Base-by-base conservation (phyloP, 305 asterid genomes). In the Fraxinus paxiana region DNA sequence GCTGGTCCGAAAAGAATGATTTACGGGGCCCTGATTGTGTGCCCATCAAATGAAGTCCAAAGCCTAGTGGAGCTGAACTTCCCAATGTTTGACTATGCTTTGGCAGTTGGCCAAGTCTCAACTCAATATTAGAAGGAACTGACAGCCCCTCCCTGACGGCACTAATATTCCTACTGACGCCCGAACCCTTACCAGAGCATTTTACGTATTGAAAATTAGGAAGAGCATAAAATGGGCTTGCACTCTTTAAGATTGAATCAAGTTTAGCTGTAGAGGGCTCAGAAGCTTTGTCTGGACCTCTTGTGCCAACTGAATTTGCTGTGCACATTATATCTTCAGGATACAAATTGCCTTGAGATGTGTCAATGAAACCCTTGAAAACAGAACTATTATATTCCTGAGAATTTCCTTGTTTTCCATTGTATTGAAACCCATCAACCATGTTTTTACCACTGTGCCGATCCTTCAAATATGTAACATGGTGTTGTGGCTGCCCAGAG, bases 51-150 rank as follows among this genome's bases (percentile, higher is more conserved):
- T 82, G 76, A 72, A 86, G 83, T 46, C 75, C 88, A 77, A 77
- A 73, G 78, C 84, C 54, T 70, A 69, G 84, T 72, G 46, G 73
- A 79, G 38, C n/a, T 82, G 84, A 84, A 81, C 83, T 79, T 80
- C 86, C 87, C 77, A 83, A 78, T 74, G 77, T 75, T 82, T 46
- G 85, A 82, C 82, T 85, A 78, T 81, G 86, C 76, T 83, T 85
- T 43, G 90, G 85, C 51, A 87, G 90, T 83, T 86, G 92, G 82
- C 92, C 91, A 75, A 90, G 92, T 81, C 89, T 89, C 86, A 89
- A 88, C 81, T 87, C 92, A 82, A 85, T 73, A 80, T 85, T 82
- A 75, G 96, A 90, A 35, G 91, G 85, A 86, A 83, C 82, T 28
- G 82, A 79, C 24, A 81, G 87, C 48, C 63, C 75, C 76, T 90